Evolutionary conservation across 768 basidiomycete species (phyloP).

Genomic region (Hirschioporus abietinus): DNA sequence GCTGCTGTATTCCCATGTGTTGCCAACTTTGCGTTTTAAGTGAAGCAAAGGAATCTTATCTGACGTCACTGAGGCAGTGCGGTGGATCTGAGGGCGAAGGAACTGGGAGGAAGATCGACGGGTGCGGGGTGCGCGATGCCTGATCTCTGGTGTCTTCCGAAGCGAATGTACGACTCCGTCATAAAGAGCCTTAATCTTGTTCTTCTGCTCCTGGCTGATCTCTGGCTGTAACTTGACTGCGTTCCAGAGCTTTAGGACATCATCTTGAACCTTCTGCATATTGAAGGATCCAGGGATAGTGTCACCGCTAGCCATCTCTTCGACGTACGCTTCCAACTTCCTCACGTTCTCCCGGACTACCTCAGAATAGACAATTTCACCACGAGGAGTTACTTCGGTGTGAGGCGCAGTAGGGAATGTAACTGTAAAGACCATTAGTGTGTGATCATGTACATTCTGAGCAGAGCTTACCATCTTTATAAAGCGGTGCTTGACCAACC

Average conservation of each 20-base stretch:
- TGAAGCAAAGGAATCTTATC: conserved; percentile 94
- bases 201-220: conserved; percentile 96
- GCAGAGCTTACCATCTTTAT: conserved; percentile 82
- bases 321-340: conserved; percentile 95
- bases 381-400: conserved; percentile 89
- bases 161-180: conserved; percentile 95
- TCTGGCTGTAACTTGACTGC: conserved; percentile 96
- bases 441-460: conserved; percentile 1
- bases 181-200: conserved; percentile 89
- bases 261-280: conserved; percentile 96
- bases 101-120: conserved; percentile 96
- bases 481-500: conserved; percentile 77
- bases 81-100: conserved; percentile 85
- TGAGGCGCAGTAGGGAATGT: conserved; percentile 98
- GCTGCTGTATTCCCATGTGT: conserved; percentile 94
- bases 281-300: conserved; percentile 79
- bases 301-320: conserved; percentile 97
- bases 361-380: conserved; percentile 92
- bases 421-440: conserved; percentile 39
- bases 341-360: conserved; percentile 94
- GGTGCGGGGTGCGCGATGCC: conserved; percentile 45
- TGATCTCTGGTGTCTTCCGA: conserved; percentile 67
- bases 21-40: conserved; percentile 93
- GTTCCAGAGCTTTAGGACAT: conserved; percentile 95
- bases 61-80: conserved; percentile 65